Evolutionary conservation across 495 filamentous ascomycete genomes (phyloP).

Genomic region (Tuber indicum): DNA sequence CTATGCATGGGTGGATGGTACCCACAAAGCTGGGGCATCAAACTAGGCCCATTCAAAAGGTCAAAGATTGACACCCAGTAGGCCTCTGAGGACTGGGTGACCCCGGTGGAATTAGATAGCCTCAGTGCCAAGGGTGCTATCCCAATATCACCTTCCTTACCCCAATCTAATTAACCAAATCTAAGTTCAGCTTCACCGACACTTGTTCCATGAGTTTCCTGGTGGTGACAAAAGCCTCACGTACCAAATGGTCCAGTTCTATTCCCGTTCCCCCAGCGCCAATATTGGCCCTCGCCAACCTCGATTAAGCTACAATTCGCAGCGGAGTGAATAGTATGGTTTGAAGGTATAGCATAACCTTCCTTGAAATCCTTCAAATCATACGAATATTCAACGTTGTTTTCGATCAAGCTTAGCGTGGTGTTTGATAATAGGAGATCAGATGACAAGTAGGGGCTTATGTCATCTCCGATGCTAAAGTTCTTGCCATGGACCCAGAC

Average conservation of each 20-base stretch:
- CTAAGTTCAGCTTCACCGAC: background rate
- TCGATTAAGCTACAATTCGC: background rate
- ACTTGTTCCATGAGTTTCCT: background rate
- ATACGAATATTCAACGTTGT: background rate
- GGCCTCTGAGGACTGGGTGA: no score
- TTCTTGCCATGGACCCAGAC: background rate
- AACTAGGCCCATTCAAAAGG: background rate
- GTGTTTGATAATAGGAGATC: background rate
- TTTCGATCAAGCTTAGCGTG: background rate
- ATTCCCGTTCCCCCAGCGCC: background rate
- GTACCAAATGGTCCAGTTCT: background rate
- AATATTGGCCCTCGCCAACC: background rate
- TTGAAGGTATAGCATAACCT: background rate
- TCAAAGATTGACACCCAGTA: background rate
- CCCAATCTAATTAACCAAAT: background rate
- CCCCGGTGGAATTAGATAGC: background rate
- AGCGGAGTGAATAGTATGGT: background rate
- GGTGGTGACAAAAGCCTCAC: background rate
- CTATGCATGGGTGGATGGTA: background rate
- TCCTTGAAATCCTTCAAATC: background rate
- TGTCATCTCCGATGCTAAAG: background rate
- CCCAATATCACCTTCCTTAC: background rate
- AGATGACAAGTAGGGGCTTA: background rate
- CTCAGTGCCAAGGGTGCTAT: background rate
- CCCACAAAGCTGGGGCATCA: background rate